Evolutionary conservation across 2,329 filamentous ascomycete genomes (phyloP), one percentile per base, ranked within the genome.

Genomic region (Aspergillus sclerotialis): DNA sequence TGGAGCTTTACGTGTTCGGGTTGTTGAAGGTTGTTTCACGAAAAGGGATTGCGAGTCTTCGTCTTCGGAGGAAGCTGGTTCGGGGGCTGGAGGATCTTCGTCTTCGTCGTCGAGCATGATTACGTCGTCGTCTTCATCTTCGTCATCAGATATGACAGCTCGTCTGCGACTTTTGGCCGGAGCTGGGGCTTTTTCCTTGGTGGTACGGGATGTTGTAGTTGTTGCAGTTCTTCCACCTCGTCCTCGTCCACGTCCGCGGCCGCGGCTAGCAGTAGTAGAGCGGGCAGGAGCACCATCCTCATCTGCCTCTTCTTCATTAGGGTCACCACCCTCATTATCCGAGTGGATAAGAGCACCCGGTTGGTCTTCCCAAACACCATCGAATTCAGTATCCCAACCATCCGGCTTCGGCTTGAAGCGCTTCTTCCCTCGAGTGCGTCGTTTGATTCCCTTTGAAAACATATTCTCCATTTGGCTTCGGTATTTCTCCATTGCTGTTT

Each of bases 321-420:
- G 56, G 10, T 67, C 67, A 11, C 68, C 72, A 13, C 67, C 65
- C 40, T 73, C 63, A 13, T 67, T 56, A n/a, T 73, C 69, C 3
- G 67, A 67, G 38, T 64, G 64, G 28, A 79, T 69, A 4, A 79
- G 58, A 1, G 81, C 84, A 6, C 76, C 80, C 0, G 84, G 77
- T 38, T 87, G 78, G 30, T 92, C 83, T 40, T 82, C 82, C 89
- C 90, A 96, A 32, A 73, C 72, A 0, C 89, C 92, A 32, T 94
- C 82, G 16, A 89, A 67, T 45, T 96, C 90, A n/a, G 78, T 85
- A 53, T 96, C 87, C 88, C 89, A 96, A 2, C 70, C 72, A 8
- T 77, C 74, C 2, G 90, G 90, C 56, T 80, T 85, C 1, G 85
- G 80, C 55, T 84, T 90, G 40, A 84, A 69, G 43, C 69, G 77